Conservation (phyloP, 768 basidiomycete genomes). For the Amyloporia xantha region DNA sequence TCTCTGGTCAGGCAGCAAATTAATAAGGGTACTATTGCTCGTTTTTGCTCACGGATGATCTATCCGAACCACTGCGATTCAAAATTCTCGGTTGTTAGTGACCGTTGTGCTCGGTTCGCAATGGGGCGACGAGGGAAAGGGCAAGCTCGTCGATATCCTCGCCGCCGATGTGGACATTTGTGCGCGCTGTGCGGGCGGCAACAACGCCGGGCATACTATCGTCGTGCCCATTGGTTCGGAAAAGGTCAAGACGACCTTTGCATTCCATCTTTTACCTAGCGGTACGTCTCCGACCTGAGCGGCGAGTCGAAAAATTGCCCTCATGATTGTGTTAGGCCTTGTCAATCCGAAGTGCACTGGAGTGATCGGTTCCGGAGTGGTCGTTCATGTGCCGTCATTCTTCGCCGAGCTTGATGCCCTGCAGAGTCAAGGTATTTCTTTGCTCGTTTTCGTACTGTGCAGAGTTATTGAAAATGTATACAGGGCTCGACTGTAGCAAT, state of each 20-base stretch:
- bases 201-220: conserved; percentile 99
- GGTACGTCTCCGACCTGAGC: conserved; percentile 42
- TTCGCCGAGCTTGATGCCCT: conserved; percentile 89
- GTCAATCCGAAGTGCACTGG: conserved; percentile 82
- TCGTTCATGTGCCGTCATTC: conserved; percentile 92
- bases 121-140: conserved; percentile 93
- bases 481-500: conserved; percentile 79
- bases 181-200: conserved; percentile 95
- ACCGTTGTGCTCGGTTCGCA: conserved; percentile 82
- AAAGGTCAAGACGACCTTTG: conserved; percentile 74
- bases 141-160: conserved; percentile 96
- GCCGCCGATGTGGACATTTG: conserved; percentile 87
- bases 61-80: not conserved
- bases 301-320: too few relatives aligned
- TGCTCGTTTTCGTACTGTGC: not conserved
- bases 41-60: not conserved
- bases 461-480: too few relatives aligned
- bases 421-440: conserved; percentile 63
- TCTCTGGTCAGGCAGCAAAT: not conserved
- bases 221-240: conserved; percentile 70
- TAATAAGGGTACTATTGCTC: too few relatives aligned
- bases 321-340: conserved; percentile 47
- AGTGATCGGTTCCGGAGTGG: conserved; percentile 92
- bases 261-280: conserved; percentile 92
- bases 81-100: conserved; percentile 28